phyloP scores from a whole-genome alignment of 192 early-diverging fungal genomes.

The Backusella morwellensis region DNA sequence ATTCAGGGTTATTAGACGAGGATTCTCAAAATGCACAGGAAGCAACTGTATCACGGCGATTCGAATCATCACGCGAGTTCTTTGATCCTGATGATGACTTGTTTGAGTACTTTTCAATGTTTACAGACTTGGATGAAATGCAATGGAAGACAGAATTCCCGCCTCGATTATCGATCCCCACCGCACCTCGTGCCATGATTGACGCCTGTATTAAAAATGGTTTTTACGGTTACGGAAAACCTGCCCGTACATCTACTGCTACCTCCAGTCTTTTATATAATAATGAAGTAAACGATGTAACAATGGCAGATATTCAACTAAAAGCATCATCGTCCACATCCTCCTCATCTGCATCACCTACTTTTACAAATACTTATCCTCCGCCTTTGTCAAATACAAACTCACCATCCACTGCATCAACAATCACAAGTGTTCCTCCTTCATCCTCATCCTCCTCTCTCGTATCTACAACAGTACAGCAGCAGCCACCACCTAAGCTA shows the following conservation, averaged over 20 bases:
- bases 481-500: slow-evolving; percentile 15
- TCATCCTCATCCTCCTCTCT: background rate
- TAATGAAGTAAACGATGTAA: background rate
- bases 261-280: background rate
- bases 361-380: background rate
- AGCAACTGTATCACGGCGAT: background rate
- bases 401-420: background rate
- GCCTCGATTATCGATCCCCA: slow-evolving; percentile 25
- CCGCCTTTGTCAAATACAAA: background rate
- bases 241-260: background rate
- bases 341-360: background rate
- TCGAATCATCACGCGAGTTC: slow-evolving; percentile 28
- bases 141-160: slow-evolving; percentile 15
- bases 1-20: background rate
- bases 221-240: background rate
- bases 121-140: slow-evolving; percentile 20
- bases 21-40: background rate
- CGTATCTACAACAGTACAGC: background rate
- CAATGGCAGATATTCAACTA: background rate
- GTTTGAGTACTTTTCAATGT: slow-evolving; percentile 28
- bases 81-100: slow-evolving; percentile 34
- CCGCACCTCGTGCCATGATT: slow-evolving; percentile 35
- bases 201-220: slow-evolving; percentile 15
- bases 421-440: background rate
- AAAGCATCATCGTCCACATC: background rate